These are phyloP conservation scores for Solanum piurae DNA, from an alignment of 257 asterid species.

Conservation along the genomic window DNA sequence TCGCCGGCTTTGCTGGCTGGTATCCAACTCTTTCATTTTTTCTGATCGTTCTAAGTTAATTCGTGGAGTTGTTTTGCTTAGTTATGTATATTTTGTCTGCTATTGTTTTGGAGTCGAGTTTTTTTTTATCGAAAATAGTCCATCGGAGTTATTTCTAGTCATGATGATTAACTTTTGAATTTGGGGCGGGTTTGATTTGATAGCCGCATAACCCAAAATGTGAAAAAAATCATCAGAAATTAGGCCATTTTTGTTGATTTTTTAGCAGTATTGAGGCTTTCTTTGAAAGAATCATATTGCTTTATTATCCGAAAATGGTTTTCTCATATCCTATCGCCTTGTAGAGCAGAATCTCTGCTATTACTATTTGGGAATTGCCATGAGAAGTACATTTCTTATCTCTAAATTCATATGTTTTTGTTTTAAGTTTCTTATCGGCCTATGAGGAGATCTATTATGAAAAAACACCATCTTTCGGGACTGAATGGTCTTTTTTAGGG, in stretches of 20 bases:
- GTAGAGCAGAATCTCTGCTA: slow-evolving; percentile 48
- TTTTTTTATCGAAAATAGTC: no score
- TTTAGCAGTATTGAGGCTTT: background rate
- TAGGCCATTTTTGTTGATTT: slow-evolving; percentile 1
- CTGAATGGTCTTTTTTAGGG: slow-evolving; percentile 31
- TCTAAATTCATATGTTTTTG: no score
- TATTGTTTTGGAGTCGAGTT: no score
- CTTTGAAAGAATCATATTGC: background rate
- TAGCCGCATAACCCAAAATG: background rate
- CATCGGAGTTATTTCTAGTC: background rate
- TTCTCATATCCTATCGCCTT: slow-evolving; percentile 77
- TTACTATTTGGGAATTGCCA: slow-evolving; percentile 66
- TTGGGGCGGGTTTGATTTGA: background rate
- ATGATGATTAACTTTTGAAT: background rate
- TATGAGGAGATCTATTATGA: slow-evolving; percentile 33
- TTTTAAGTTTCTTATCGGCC: no score
- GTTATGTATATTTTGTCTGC: no score
- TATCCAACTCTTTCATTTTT: no score
- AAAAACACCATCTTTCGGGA: slow-evolving; percentile 74
- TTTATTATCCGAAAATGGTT: slow-evolving; percentile 16
- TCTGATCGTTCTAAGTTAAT: background rate
- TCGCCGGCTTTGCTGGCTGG: background rate
- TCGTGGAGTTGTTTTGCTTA: background rate
- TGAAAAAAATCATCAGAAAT: background rate
- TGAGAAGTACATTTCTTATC: slow-evolving; percentile 35